Evolutionary conservation across 2,329 filamentous ascomycete species (phyloP), one percentile per base, ranked within the genome.

Genomic region (Colletotrichum godetiae): DNA sequence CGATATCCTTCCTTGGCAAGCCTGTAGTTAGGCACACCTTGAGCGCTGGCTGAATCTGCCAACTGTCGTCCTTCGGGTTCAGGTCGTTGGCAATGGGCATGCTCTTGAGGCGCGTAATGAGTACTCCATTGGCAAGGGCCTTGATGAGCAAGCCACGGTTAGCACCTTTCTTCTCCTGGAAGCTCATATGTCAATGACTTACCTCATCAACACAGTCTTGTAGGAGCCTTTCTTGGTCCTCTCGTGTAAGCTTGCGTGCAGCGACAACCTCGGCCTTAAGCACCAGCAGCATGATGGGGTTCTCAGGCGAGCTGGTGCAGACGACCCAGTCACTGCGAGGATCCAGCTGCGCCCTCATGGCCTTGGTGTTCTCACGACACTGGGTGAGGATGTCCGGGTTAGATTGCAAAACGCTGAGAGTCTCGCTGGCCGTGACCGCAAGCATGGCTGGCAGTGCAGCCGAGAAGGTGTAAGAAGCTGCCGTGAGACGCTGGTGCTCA

Each of bases 121-220:
- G 87, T 58, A 99, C 94, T 27, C 94, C 94, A 78, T 98, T 98
- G 73, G 92, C 89, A 68, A 98, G 90, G 68, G 92, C 88, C 95
- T 98, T 75, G 64, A 63, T 49, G 52, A 31, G 62, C 37, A 62
- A 15, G 15, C n/a, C 33, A 58, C 5, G 10, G 53, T 74, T 31
- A 76, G 68, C 29, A 53, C 12, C 11, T 19, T 13, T 13, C 42
- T 74, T 55, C 49, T 59, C 46, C 13, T 2, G 29, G 24, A 24
- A 10, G 5, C 13, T 19, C 29, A 27, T n/a, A 15, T n/a, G 22
- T 13, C 5, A 56, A 61, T 57, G 66, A 82, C 90, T 78, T 88
- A 97, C 95, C 92, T 99, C 97, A 74, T 99, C 97, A n/a, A 98
- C 95, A 76, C 94, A 92, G 78, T 99, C 97, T 79, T 97, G 92